Conservation (phyloP, 345 rosid species). For the Atalantia buxifolia region DNA sequence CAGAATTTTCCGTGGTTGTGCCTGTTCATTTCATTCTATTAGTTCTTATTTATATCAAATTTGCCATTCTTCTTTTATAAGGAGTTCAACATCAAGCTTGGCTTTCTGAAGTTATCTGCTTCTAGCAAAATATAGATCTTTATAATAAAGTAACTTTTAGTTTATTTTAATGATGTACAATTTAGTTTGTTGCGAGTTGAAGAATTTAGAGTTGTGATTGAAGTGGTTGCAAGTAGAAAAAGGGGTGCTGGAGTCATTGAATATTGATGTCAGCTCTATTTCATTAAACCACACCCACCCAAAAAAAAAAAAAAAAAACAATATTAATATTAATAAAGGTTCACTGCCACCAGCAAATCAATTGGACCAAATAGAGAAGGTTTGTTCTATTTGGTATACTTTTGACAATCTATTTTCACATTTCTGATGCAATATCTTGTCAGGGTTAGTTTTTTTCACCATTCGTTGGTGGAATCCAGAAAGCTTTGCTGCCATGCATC, state of each 20-base stretch:
- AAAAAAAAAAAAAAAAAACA: not conserved
- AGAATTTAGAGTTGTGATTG: not conserved
- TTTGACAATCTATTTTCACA: not conserved
- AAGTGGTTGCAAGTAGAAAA: not conserved
- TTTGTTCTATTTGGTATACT: not conserved
- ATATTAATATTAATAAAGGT: no score
- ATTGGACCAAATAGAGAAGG: not conserved
- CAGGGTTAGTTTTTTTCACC: constrained; percentile 93
- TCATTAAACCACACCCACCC: no score
- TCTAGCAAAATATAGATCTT: not conserved
- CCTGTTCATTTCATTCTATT: not conserved
- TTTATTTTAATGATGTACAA: not conserved
- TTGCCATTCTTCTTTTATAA: not conserved
- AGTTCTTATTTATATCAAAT: not conserved
- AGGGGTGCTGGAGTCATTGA: not conserved
- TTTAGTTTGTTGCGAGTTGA: not conserved
- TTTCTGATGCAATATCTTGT: constrained; percentile 18
- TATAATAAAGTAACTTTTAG: not conserved
- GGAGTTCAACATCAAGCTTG: not conserved
- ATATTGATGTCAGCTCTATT: not conserved
- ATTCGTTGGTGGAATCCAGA: constrained; percentile 97
- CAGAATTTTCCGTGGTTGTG: not conserved
- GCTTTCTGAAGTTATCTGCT: not conserved
- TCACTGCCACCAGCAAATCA: not conserved
- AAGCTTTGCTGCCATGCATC: constrained; percentile 89